Percentiles rank a stretch among this genome's conserved stretches.
phyloP scores from a whole-genome alignment of 2,329 filamentous ascomycete species.

The Leptographium radiaticola region DNA sequence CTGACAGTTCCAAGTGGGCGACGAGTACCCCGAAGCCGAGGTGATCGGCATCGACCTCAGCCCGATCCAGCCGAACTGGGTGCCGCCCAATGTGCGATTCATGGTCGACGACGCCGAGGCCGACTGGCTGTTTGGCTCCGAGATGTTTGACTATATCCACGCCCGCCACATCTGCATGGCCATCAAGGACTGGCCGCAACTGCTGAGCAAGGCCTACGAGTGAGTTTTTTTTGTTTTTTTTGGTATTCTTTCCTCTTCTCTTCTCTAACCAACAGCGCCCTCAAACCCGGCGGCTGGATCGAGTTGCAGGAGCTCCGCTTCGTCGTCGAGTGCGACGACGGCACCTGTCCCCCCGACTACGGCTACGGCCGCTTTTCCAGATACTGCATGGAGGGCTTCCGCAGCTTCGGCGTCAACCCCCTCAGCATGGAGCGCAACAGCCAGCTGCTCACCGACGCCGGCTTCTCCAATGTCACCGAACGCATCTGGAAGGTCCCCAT shows the following conservation, averaged over 20 bases:
- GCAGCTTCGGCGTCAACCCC: constrained; percentile 16
- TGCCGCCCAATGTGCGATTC: constrained; percentile 23
- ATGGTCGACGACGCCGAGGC: constrained; percentile 28
- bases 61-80: constrained; percentile 29
- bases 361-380: constrained; percentile 7
- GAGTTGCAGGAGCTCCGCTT: constrained; percentile 22
- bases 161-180: constrained; percentile 41
- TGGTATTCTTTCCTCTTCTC: not conserved
- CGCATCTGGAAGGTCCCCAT: constrained; percentile 19
- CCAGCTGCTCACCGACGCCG: constrained; percentile 17
- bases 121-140: constrained; percentile 33
- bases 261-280: constrained; percentile 6
- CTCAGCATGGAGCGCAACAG: constrained; percentile 14
- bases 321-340: constrained; percentile 14
- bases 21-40: constrained; percentile 20
- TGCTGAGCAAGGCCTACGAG: constrained; percentile 17
- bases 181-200: constrained; percentile 31
- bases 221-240: not conserved
- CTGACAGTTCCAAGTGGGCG: constrained; percentile 1
- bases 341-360: constrained; percentile 14
- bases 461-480: constrained; percentile 21
- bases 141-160: constrained; percentile 45
- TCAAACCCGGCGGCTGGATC: constrained; percentile 28
- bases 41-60: constrained; percentile 32
- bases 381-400: constrained; percentile 10